Conservation (phyloP, 768 basidiomycete genomes). For the Psilocybe cubensis region DNA sequence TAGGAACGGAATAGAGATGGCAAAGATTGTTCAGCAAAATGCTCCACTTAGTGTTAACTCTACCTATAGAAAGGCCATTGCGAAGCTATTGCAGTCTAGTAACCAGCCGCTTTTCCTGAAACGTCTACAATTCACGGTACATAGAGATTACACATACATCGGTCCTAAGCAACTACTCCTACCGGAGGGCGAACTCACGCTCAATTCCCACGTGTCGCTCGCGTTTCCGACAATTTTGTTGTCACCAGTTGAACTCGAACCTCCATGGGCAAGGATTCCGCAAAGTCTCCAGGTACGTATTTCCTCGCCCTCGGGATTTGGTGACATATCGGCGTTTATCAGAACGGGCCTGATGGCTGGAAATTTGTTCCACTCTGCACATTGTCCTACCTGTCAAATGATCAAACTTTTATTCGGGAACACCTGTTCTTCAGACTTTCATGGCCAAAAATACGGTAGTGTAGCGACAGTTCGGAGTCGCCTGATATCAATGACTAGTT, state of each 20-base stretch:
- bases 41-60: no score
- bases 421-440: neutral
- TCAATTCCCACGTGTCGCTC: conserved; percentile 8
- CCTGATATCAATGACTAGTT: neutral
- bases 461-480: conserved; percentile 1
- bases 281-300: neutral
- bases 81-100: no score
- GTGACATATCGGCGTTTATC: neutral
- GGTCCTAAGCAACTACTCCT: no score
- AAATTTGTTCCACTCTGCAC: neutral
- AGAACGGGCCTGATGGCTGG: neutral
- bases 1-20: no score
- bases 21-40: no score
- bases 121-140: no score
- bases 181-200: conserved; percentile 1
- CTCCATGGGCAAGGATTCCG: neutral
- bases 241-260: neutral
- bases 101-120: no score
- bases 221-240: neutral
- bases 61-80: no score
- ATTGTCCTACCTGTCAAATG: neutral
- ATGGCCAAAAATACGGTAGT: neutral
- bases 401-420: neutral
- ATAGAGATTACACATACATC: no score
- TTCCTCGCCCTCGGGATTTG: neutral